Percentiles rank a stretch among this genome's conserved stretches.
Evolutionary conservation across 371 early-diverging fungal species (phyloP).

Genomic region (Lichtheimia ornata): DNA sequence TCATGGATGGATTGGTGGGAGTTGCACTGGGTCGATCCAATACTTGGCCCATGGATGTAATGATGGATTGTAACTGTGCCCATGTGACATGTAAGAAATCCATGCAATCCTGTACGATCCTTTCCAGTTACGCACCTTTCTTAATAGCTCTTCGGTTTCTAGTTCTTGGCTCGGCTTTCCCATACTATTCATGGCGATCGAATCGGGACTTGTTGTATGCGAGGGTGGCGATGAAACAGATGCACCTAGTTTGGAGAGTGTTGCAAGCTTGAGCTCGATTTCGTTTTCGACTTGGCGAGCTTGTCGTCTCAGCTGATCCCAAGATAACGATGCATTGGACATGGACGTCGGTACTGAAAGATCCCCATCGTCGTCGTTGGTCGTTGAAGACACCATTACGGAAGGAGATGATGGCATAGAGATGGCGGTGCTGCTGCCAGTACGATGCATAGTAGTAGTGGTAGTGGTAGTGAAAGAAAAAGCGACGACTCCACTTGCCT

Average conservation of each 20-base stretch:
- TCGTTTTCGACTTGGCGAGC: slow-evolving; percentile 72
- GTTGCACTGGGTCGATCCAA: slow-evolving; percentile 52
- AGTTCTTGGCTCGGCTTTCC: slow-evolving; percentile 49
- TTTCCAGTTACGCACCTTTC: slow-evolving; percentile 42
- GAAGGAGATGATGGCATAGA: slow-evolving; percentile 12
- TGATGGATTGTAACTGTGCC: slow-evolving; percentile 54
- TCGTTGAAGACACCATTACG: background rate
- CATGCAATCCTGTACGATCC: background rate
- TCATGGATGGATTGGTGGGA: slow-evolving; percentile 66
- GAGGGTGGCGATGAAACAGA: slow-evolving; percentile 12
- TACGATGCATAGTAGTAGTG: background rate
- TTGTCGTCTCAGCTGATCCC: slow-evolving; percentile 71
- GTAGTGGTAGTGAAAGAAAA: background rate
- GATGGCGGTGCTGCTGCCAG: slow-evolving; percentile 8
- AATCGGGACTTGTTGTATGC: background rate
- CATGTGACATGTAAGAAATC: background rate
- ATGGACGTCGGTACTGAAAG: slow-evolving; percentile 15
- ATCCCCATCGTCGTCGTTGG: slow-evolving; percentile 20
- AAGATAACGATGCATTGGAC: slow-evolving; percentile 29
- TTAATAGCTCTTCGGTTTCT: slow-evolving; percentile 61
- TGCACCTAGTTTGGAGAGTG: slow-evolving; percentile 44
- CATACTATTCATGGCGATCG: slow-evolving; percentile 8
- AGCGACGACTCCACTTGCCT: too few relatives aligned
- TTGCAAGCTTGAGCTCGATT: slow-evolving; percentile 58
- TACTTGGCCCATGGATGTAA: slow-evolving; percentile 56